Conservation (phyloP, 1,139 yeast species). For the Candida sojae region DNA sequence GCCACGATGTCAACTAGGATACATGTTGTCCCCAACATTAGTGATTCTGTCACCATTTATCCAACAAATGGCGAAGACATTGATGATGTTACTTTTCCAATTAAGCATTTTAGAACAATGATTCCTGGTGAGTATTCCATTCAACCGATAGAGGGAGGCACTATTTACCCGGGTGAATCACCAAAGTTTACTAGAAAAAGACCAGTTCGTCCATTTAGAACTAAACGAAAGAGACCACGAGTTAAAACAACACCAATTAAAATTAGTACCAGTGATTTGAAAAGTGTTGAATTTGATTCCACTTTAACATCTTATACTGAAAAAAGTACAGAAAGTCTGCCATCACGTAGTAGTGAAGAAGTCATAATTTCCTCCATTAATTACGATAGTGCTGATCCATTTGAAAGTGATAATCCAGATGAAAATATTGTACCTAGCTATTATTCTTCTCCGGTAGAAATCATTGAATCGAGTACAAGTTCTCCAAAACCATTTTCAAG, state of each 20-base stretch:
- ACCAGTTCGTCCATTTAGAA: neutral
- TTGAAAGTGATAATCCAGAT: no score
- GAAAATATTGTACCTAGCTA: no score
- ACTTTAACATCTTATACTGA: no score
- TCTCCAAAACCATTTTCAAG: no score
- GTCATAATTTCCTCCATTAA: no score
- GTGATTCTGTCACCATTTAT: neutral
- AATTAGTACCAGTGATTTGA: neutral
- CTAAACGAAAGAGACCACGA: neutral
- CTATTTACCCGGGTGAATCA: neutral
- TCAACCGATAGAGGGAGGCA: slow-evolving; percentile 5
- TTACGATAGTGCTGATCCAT: no score
- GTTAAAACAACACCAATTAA: neutral
- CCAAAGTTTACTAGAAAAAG: neutral
- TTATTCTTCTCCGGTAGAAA: no score
- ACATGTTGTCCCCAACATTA: neutral
- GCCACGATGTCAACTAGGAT: neutral
- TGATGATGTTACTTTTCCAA: slow-evolving; percentile 2
- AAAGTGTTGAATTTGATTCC: no score
- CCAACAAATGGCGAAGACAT: slow-evolving; percentile 1
- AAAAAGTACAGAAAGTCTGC: no score
- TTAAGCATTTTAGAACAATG: neutral
- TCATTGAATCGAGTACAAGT: no score
- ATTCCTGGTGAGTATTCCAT: slow-evolving; percentile 2
- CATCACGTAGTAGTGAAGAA: no score